Base-by-base conservation (phyloP, 2,329 filamentous ascomycete species). In the Fusarium beomiforme region DNA sequence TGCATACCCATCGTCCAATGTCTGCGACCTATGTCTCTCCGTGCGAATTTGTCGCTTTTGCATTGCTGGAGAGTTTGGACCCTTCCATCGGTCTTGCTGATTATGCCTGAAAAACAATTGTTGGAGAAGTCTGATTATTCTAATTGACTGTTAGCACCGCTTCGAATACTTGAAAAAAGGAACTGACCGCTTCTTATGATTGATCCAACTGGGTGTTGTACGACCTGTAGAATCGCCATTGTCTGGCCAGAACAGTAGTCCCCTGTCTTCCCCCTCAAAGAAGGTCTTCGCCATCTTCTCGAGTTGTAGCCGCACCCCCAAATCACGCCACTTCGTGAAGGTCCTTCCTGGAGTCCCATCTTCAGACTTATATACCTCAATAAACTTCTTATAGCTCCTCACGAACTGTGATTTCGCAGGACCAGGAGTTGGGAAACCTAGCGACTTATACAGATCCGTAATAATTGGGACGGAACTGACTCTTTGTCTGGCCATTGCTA, bases 71-170 rank as follows among this genome's bases (percentile, higher is more conserved):
- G 31, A 46, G 3, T 2, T 49, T 2, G 5, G 17, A 2, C 31
- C 37, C 2, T 33, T 59, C 9, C 21, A n/a, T 8, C 13, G 36
- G 19, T 43, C 31, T 29, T 67, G 41, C 8, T 46, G 23, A 16
- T 67, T 67, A 4, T 55, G 37, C 13, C 62, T 43, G 0, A 41
- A 61, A 2, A 67, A 42, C 14, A 67, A 17, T 14, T 61, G 37
- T 3, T 33, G n/a, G 10, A 67, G 10, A 3, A 41, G 21, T 5
- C 9, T n/a, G 10, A 23, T 8, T 4, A 66, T 66, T 12, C 63
- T 66, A n/a, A n/a, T n/a, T n/a, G n/a, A n/a, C n/a, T n/a, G n/a
- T n/a, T n/a, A n/a, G n/a, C n/a, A n/a, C n/a, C n/a, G n/a, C n/a
- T n/a, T n/a, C n/a, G n/a, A n/a, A n/a, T n/a, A n/a, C n/a, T n/a